Evolutionary conservation across 2,329 filamentous ascomycete genomes (phyloP).

Genomic region (Ceratocystis diversiconidia): DNA sequence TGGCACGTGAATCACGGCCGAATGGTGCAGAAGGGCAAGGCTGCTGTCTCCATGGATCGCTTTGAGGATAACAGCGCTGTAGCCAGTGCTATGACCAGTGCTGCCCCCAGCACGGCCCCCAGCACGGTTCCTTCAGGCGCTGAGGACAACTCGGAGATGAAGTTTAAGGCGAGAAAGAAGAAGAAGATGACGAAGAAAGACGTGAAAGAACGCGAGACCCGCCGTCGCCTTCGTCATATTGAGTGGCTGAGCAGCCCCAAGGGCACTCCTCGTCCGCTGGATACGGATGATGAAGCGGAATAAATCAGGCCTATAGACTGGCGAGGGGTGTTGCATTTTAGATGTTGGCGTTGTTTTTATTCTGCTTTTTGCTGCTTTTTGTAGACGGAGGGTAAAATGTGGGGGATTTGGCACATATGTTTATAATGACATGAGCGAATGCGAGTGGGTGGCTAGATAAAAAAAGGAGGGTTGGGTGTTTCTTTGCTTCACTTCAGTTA

Average conservation of each 20-base stretch:
- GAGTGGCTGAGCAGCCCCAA: slow-evolving; percentile 74
- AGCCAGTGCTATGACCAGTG: slow-evolving; percentile 37
- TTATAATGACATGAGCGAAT: background rate
- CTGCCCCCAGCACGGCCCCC: slow-evolving; percentile 42
- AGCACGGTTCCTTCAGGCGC: slow-evolving; percentile 66
- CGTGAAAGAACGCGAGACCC: slow-evolving; percentile 79
- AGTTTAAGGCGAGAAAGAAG: slow-evolving; percentile 86
- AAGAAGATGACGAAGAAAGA: slow-evolving; percentile 98
- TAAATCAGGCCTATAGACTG: background rate
- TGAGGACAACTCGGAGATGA: slow-evolving; percentile 66
- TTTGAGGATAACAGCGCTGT: slow-evolving; percentile 70
- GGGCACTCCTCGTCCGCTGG: slow-evolving; percentile 62
- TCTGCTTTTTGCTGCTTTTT: background rate
- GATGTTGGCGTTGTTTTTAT: background rate
- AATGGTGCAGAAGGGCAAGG: slow-evolving; percentile 68
- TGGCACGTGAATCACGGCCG: slow-evolving; percentile 86
- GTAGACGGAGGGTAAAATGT: background rate
- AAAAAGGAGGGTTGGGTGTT: background rate
- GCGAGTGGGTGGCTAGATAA: background rate
- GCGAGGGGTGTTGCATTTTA: background rate
- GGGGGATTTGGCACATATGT: background rate
- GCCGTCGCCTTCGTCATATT: slow-evolving; percentile 74
- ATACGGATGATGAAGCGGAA: slow-evolving; percentile 61
- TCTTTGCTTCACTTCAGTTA: background rate
- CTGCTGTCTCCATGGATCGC: slow-evolving; percentile 60